Evolutionary conservation across 2,329 filamentous ascomycete genomes (phyloP).

Genomic region (Fusarium staphyleae): DNA sequence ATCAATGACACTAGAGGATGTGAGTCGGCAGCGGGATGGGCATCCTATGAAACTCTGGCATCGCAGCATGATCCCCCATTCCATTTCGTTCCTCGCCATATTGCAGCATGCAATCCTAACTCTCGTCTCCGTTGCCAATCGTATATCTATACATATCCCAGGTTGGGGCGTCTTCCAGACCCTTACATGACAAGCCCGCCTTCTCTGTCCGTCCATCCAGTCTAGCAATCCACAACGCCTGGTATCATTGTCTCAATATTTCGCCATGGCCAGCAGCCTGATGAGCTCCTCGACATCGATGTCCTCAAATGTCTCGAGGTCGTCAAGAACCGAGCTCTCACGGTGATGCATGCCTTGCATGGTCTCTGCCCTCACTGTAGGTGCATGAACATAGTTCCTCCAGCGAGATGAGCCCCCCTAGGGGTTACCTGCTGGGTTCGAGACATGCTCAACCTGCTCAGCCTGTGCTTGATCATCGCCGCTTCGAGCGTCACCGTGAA

Average conservation of each 20-base stretch:
- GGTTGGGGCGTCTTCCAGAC: slow-evolving; percentile 13
- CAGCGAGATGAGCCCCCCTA: slow-evolving; percentile 32
- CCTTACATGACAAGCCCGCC: slow-evolving; percentile 30
- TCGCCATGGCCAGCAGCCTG: slow-evolving; percentile 34
- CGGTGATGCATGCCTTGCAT: slow-evolving; percentile 8
- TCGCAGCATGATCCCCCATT: slow-evolving; percentile 40
- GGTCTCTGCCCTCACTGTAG: slow-evolving; percentile 8
- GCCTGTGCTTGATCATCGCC: slow-evolving; percentile 26
- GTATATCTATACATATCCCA: slow-evolving; percentile 36
- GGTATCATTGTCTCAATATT: slow-evolving; percentile 34
- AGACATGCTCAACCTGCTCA: slow-evolving; percentile 35
- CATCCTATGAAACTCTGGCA: slow-evolving; percentile 41
- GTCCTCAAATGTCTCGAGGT: slow-evolving; percentile 42
- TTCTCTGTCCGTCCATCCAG: slow-evolving; percentile 24
- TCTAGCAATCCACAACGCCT: slow-evolving; percentile 36
- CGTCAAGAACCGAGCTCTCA: slow-evolving; percentile 26
- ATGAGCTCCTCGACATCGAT: slow-evolving; percentile 41
- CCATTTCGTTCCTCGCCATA: slow-evolving; percentile 40
- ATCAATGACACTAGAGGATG: slow-evolving; percentile 37
- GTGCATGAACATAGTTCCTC: slow-evolving; percentile 24
- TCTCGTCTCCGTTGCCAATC: slow-evolving; percentile 33
- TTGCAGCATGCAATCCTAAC: slow-evolving; percentile 33
- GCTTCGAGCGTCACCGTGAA: slow-evolving; percentile 3
- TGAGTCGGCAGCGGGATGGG: slow-evolving; percentile 31
- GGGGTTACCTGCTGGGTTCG: slow-evolving; percentile 26